These are phyloP conservation scores for Poronia punctata DNA, from an alignment of 495 filamentous ascomycete species.

Conservation along the genomic window DNA sequence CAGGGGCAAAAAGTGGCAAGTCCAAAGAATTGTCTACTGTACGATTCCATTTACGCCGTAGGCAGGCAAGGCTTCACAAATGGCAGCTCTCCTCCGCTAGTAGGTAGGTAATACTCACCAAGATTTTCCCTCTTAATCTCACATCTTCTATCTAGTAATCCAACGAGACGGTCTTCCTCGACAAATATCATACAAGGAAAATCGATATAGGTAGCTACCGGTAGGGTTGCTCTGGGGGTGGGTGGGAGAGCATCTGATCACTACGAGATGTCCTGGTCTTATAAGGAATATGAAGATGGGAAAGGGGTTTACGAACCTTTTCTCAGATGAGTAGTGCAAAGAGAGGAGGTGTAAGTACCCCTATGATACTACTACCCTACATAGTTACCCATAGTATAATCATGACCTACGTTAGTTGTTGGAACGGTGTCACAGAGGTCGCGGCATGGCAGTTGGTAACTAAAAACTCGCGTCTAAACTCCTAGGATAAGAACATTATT, in stretches of 20 bases:
- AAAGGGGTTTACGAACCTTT: constrained; percentile 24
- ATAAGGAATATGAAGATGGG: constrained; percentile 6
- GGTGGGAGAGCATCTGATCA: constrained; percentile 36
- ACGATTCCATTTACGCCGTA: constrained; percentile 14
- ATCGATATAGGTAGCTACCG: constrained; percentile 12
- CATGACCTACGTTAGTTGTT: constrained; percentile 22
- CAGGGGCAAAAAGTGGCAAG: neutral
- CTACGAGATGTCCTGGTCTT: constrained; percentile 14
- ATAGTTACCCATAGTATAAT: neutral
- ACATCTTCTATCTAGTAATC: too few relatives aligned
- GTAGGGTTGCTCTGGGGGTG: constrained; percentile 31
- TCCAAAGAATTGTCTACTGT: constrained; percentile 9
- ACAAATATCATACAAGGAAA: constrained; percentile 19
- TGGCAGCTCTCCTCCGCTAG: too few relatives aligned
- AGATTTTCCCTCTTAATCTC: constrained; percentile 10
- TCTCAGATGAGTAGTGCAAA: constrained; percentile 37
- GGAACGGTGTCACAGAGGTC: constrained; percentile 26
- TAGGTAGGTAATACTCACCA: constrained; percentile 8
- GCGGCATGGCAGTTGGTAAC: constrained; percentile 17
- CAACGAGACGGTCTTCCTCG: too few relatives aligned
- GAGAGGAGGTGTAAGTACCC: constrained; percentile 13
- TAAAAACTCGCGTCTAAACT: neutral
- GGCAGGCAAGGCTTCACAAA: too few relatives aligned
- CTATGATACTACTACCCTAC: neutral
- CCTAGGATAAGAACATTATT: too few relatives aligned